Percentiles rank a stretch among this genome's conserved stretches.
Evolutionary conservation across 176 grass and related monocot genomes (phyloP).

Genomic region (Tuctoria greenei): DNA sequence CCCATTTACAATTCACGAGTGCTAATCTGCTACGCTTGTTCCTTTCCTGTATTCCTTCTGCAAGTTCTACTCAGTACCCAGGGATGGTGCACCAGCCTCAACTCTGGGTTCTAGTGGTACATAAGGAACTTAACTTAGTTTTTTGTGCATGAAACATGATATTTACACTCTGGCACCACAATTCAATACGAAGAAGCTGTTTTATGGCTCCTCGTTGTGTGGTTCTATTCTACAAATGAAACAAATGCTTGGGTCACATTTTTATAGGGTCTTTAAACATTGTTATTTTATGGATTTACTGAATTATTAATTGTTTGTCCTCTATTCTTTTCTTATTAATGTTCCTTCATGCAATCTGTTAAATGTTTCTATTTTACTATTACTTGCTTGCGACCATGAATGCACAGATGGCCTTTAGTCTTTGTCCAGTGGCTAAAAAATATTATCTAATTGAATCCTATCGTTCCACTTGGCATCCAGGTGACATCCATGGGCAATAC

Average conservation of each 20-base stretch:
- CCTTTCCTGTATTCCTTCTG: neutral
- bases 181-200: neutral
- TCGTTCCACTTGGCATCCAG: constrained; percentile 38
- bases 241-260: neutral
- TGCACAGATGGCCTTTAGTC: neutral
- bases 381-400: neutral
- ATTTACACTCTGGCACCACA: neutral
- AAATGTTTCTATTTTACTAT: neutral
- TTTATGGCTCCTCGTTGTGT: neutral
- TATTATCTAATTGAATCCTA: constrained; percentile 17
- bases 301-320: neutral
- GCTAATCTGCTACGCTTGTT: neutral
- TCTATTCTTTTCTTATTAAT: constrained; percentile 2
- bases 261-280: neutral
- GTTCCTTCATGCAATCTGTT: neutral
- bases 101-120: neutral
- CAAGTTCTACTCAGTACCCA: neutral
- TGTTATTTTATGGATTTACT: too few species aligned
- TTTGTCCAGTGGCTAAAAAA: neutral
- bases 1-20: neutral
- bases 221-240: neutral
- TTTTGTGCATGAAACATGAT: neutral
- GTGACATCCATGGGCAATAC: constrained; percentile 95
- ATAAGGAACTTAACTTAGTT: neutral
- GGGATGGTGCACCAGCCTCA: neutral